Conservation (phyloP, 2,329 filamentous ascomycete species). For the Neopestalotiopsis clavispora region DNA sequence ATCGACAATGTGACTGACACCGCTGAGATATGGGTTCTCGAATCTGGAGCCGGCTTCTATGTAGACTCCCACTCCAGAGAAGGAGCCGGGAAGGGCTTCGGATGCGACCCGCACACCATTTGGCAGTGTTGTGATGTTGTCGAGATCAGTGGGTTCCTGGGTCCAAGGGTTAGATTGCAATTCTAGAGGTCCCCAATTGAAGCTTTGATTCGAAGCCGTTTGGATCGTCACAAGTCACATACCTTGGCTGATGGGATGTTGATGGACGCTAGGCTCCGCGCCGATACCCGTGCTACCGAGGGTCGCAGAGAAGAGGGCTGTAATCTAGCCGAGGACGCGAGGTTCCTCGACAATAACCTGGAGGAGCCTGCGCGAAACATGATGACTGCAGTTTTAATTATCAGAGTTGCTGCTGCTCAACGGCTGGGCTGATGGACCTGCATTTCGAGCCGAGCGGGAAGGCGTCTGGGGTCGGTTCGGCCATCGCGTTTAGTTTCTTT, state of each 20-base stretch:
- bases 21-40: constrained; percentile 83
- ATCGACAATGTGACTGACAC: constrained; percentile 96
- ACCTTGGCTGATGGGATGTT: constrained; percentile 18
- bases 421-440: constrained; percentile 3
- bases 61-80: constrained; percentile 94
- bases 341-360: constrained; percentile 16
- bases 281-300: constrained; percentile 7
- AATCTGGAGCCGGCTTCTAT: constrained; percentile 94
- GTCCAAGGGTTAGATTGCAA: not conserved
- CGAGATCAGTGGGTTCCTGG: constrained; percentile 83
- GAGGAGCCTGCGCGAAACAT: constrained; percentile 21
- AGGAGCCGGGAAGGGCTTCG: constrained; percentile 91
- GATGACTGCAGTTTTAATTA: constrained; percentile 5
- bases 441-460: not conserved
- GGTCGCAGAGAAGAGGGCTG: not conserved
- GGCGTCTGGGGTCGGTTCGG: constrained; percentile 1
- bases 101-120: constrained; percentile 96
- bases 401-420: not conserved
- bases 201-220: not conserved
- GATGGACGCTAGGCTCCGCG: constrained; percentile 19
- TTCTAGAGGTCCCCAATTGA: not conserved
- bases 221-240: not conserved
- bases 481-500: not conserved
- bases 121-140: constrained; percentile 83
- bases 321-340: constrained; percentile 16